Evolutionary conservation across 805 yeast species (phyloP), one percentile per base, ranked within the genome.

Genomic region (Zygotorulaspora sp.): DNA sequence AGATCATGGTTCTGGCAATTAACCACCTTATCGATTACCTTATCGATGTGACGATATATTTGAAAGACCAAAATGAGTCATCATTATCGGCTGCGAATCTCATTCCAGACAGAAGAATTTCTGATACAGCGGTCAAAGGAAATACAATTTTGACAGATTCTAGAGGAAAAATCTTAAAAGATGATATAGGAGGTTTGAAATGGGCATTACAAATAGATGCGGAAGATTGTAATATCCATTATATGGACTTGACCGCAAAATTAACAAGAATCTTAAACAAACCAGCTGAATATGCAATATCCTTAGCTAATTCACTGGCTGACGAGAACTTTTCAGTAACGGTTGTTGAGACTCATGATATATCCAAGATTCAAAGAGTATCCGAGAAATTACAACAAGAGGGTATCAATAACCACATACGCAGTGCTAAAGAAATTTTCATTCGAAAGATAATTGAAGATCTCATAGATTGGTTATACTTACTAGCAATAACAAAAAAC

Each of bases 121-220:
- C 32, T 5, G 37, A 31, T 6, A 2, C 12, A 11, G 15, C 14
- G 8, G 11, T 10, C 15, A 23, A 25, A 14, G 17, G 20, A 19
- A 16, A 14, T 11, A 36, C 34, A 2, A 23, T 30, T 14, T 16
- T 40, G 17, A 17, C 23, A 19, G 47, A 40, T 24, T 43, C 47
- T 6, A 26, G 9, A 13, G 44, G 44, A 6, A 35, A 30, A 4
- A 20, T 36, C 19, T 6, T 22, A 5, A 27, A 23, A 7, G 43
- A 36, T 17, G 43, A 37, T 6, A 29, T 35, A 5, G 43, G 43
- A 17, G 17, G 15, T n/a, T n/a, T 17, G 4, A 32, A 38, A 15
- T 57, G 55, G 57, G 49, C 50, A 2, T 27, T 59, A 14, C 61
- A 57, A 32, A 43, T 59, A 9, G 52, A 55, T 35, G 53, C 47